Conservation (phyloP, 306 rosid species). For the Parietaria judaica region DNA sequence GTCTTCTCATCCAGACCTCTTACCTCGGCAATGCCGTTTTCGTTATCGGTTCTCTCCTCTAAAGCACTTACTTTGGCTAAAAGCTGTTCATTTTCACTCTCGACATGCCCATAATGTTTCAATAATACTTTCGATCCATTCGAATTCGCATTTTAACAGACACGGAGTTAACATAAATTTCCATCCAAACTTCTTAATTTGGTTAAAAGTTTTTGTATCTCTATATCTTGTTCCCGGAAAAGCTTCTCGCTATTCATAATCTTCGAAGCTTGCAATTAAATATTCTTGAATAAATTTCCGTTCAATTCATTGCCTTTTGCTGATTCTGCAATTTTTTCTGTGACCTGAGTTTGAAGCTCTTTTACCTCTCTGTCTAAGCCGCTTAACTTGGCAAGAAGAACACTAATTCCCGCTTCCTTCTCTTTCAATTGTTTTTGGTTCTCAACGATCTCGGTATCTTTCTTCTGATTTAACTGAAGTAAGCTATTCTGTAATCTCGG, state of each 20-base stretch:
- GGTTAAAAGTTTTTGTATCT: slow-evolving; percentile 28
- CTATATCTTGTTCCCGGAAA: slow-evolving; percentile 30
- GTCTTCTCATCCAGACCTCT: slow-evolving; percentile 24
- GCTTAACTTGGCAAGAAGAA: slow-evolving; percentile 20
- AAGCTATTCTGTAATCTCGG: slow-evolving; percentile 39
- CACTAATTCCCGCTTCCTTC: slow-evolving; percentile 33
- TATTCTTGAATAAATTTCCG: slow-evolving; percentile 24
- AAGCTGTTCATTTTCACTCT: slow-evolving; percentile 37
- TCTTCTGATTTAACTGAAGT: slow-evolving; percentile 31
- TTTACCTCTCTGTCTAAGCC: slow-evolving; percentile 27
- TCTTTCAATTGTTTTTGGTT: slow-evolving; percentile 30
- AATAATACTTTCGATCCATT: slow-evolving; percentile 22
- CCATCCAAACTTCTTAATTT: slow-evolving; percentile 35
- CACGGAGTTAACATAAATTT: slow-evolving; percentile 18
- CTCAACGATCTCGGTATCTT: slow-evolving; percentile 24
- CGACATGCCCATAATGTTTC: slow-evolving; percentile 25
- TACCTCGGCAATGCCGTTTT: slow-evolving; percentile 11
- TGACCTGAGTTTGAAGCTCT: slow-evolving; percentile 26
- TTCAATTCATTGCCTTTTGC: slow-evolving; percentile 15
- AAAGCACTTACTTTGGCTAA: slow-evolving; percentile 26
- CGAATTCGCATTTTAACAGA: slow-evolving; percentile 11
- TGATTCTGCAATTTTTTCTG: slow-evolving; percentile 29
- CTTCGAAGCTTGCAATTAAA: slow-evolving; percentile 23
- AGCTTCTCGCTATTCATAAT: slow-evolving; percentile 19
- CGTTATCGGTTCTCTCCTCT: slow-evolving; percentile 28